Conservation (phyloP, 768 basidiomycete genomes). For the Gloeophyllum trabeum region DNA sequence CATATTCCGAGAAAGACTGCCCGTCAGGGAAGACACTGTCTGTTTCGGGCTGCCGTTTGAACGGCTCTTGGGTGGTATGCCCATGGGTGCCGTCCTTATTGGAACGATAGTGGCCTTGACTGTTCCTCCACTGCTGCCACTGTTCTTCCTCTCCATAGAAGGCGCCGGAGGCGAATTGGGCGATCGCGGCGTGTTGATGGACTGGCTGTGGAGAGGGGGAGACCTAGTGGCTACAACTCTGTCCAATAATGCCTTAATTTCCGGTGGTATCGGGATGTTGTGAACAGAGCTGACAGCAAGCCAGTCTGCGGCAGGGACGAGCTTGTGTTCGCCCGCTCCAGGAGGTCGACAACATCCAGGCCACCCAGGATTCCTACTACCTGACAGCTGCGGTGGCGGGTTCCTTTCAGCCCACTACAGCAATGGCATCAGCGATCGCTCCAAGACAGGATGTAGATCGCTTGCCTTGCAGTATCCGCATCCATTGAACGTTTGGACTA, state of each 20-base stretch:
- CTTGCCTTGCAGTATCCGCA: constrained; percentile 91
- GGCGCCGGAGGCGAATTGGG: neutral
- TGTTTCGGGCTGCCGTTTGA: constrained; percentile 44
- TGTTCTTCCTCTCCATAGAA: neutral
- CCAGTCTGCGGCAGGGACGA: constrained; percentile 71
- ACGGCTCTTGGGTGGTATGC: constrained; percentile 30
- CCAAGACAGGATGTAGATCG: constrained; percentile 10
- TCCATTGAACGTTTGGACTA: constrained; percentile 75
- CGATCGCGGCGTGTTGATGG: neutral
- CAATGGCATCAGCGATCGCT: neutral
- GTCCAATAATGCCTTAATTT: constrained; percentile 60
- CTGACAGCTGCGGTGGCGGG: constrained; percentile 40
- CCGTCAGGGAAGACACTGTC: constrained; percentile 23
- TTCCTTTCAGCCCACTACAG: constrained; percentile 59
- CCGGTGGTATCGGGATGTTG: constrained; percentile 59
- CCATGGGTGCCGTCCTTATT: neutral
- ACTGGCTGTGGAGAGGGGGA: neutral
- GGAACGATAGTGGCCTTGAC: no score
- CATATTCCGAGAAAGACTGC: constrained; percentile 27
- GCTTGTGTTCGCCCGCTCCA: constrained; percentile 38
- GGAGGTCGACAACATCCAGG: constrained; percentile 86
- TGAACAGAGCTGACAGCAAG: constrained; percentile 68
- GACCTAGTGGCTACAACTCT: constrained; percentile 10
- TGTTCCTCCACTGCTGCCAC: neutral
- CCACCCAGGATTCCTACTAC: constrained; percentile 69